Conservation (phyloP, 257 asterid species). For the Striga asiatica region DNA sequence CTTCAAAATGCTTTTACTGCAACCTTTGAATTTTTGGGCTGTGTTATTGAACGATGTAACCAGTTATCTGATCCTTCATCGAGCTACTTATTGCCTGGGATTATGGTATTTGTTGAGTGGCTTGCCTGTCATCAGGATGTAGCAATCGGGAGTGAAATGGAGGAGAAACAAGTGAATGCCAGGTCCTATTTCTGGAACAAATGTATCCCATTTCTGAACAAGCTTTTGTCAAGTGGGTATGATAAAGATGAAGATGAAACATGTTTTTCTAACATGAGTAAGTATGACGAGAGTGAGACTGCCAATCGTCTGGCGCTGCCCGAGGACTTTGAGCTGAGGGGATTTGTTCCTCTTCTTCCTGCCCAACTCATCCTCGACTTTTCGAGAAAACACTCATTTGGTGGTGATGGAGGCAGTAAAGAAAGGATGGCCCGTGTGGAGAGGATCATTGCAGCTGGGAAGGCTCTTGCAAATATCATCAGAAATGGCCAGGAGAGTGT, state of each 20-base stretch:
- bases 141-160: slow-evolving; percentile 58
- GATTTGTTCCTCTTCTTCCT: slow-evolving; percentile 78
- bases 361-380: slow-evolving; percentile 84
- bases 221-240: slow-evolving; percentile 54
- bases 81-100: slow-evolving; percentile 78
- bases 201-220: slow-evolving; percentile 55
- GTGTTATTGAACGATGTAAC: slow-evolving; percentile 61
- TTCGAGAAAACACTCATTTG: slow-evolving; percentile 62
- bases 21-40: slow-evolving; percentile 71
- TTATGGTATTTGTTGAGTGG: slow-evolving; percentile 91
- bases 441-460: slow-evolving; percentile 89
- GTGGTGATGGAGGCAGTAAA: slow-evolving; percentile 47
- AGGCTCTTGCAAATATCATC: slow-evolving; percentile 67
- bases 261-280: slow-evolving; percentile 75
- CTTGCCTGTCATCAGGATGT: slow-evolving; percentile 74
- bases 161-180: slow-evolving; percentile 62
- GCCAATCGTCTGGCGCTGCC: slow-evolving; percentile 73
- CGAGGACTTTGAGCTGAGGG: slow-evolving; percentile 90
- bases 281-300: slow-evolving; percentile 77
- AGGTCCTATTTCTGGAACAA: slow-evolving; percentile 69
- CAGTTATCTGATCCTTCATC: slow-evolving; percentile 65
- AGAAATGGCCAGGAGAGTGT: slow-evolving; percentile 52
- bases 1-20: slow-evolving; percentile 80
- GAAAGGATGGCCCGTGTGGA: slow-evolving; percentile 53
- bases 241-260: slow-evolving; percentile 66